Percentiles rank a stretch among this genome's conserved stretches.
These are phyloP conservation scores for Populus deltoides DNA, from an alignment of 345 rosid genomes.

Conservation along the genomic window DNA sequence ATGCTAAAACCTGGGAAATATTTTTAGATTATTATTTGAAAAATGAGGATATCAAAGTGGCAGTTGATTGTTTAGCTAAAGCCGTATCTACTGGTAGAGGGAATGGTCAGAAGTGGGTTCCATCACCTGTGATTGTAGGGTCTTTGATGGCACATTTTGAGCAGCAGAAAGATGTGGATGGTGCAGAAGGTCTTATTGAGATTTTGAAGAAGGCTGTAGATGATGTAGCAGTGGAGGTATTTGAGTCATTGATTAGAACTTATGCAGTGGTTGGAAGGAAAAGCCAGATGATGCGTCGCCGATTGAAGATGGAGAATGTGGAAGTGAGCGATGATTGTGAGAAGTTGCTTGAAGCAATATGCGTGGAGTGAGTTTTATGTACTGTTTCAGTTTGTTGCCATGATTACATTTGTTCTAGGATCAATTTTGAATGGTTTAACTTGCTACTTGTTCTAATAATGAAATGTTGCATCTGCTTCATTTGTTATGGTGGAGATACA, in stretches of 20 bases:
- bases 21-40: slow-evolving; percentile 62
- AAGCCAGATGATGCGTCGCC: slow-evolving; percentile 51
- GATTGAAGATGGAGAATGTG: slow-evolving; percentile 82
- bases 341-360: slow-evolving; percentile 61
- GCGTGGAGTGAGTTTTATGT: slow-evolving; percentile 48
- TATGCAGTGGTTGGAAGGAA: slow-evolving; percentile 82
- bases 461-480: neutral
- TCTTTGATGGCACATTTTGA: slow-evolving; percentile 67
- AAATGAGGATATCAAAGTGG: slow-evolving; percentile 47
- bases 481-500: neutral
- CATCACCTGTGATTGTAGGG: slow-evolving; percentile 49
- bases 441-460: slow-evolving; percentile 5
- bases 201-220: slow-evolving; percentile 70
- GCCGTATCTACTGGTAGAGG: slow-evolving; percentile 69
- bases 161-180: slow-evolving; percentile 67
- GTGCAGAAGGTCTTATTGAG: slow-evolving; percentile 74
- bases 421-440: slow-evolving; percentile 4
- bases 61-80: slow-evolving; percentile 62
- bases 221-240: slow-evolving; percentile 53
- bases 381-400: neutral
- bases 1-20: slow-evolving; percentile 83
- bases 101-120: slow-evolving; percentile 74
- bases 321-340: slow-evolving; percentile 53
- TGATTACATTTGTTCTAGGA: neutral
- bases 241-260: slow-evolving; percentile 78